A percentile compares a stretch with the other conserved stretches of the same genome.
Conservation (phyloP, 495 filamentous ascomycete genomes). For the Penicillium cataractarum region DNA sequence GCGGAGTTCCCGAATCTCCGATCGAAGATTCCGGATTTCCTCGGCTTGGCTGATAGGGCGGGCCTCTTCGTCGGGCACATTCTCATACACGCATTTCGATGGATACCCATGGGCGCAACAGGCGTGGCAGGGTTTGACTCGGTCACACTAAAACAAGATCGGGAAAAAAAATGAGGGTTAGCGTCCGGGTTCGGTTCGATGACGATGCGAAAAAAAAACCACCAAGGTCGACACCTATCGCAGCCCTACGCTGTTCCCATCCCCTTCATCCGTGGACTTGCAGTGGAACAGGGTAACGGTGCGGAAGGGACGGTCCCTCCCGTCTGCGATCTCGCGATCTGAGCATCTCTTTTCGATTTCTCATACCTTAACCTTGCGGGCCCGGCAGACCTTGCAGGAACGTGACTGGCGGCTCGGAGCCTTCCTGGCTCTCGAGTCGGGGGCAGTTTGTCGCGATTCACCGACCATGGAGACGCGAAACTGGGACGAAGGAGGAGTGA, state of each 20-base stretch:
- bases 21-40: constrained; percentile 46
- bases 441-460: constrained; percentile 30
- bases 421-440: constrained; percentile 31
- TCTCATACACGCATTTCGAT: constrained; percentile 48
- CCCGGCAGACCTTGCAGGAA: constrained; percentile 50
- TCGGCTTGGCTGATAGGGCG: constrained; percentile 47
- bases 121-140: constrained; percentile 50
- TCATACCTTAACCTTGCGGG: constrained; percentile 50
- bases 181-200: neutral
- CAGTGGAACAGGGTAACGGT: constrained; percentile 20
- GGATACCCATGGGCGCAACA: constrained; percentile 53
- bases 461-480: constrained; percentile 27
- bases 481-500: constrained; percentile 21
- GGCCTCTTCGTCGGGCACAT: constrained; percentile 39
- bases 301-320: constrained; percentile 25
- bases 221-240: too few relatives aligned
- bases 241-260: neutral
- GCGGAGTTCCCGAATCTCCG: constrained; percentile 43
- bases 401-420: constrained; percentile 42
- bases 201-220: too few relatives aligned
- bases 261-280: neutral
- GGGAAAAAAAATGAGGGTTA: neutral
- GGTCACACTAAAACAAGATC: constrained; percentile 43
- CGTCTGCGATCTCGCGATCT: constrained; percentile 29
- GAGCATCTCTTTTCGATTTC: constrained; percentile 21